Evolutionary conservation across 495 filamentous ascomycete species (phyloP).

Genomic region (Trichoderma reesei): DNA sequence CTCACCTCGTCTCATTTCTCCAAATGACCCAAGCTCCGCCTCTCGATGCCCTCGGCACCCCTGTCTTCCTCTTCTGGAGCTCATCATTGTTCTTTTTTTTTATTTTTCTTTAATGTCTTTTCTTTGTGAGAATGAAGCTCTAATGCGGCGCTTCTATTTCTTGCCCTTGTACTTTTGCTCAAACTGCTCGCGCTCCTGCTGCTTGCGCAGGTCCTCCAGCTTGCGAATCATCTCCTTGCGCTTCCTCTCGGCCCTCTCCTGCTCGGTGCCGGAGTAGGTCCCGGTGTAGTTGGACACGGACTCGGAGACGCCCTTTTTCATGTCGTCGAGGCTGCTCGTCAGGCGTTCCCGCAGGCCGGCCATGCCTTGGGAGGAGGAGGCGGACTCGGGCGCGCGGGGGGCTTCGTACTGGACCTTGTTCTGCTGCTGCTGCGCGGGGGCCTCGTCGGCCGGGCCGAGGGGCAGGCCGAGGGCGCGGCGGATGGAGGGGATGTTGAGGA

Average conservation of each 20-base stretch:
- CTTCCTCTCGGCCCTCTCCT: constrained; percentile 11
- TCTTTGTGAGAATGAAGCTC: background rate
- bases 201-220: constrained; percentile 3
- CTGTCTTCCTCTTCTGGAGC: background rate
- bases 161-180: constrained; percentile 8
- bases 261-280: background rate
- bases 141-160: background rate
- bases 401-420: constrained; percentile 8
- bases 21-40: background rate
- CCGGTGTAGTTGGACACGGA: constrained; percentile 4
- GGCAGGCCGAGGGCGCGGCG: constrained; percentile 40
- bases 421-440: background rate
- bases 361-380: too few relatives aligned
- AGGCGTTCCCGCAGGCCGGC: background rate
- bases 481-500: constrained; percentile 49
- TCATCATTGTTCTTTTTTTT: background rate
- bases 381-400: background rate
- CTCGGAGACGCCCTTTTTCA: constrained; percentile 7
- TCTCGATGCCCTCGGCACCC: background rate
- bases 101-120: background rate
- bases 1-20: too few relatives aligned
- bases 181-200: constrained; percentile 10
- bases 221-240: constrained; percentile 6
- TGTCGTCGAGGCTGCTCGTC: background rate
- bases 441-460: background rate